Evolutionary conservation across 192 early-diverging fungal genomes (phyloP), one percentile per base, ranked within the genome.

Genomic region (Diversispora epigaea): DNA sequence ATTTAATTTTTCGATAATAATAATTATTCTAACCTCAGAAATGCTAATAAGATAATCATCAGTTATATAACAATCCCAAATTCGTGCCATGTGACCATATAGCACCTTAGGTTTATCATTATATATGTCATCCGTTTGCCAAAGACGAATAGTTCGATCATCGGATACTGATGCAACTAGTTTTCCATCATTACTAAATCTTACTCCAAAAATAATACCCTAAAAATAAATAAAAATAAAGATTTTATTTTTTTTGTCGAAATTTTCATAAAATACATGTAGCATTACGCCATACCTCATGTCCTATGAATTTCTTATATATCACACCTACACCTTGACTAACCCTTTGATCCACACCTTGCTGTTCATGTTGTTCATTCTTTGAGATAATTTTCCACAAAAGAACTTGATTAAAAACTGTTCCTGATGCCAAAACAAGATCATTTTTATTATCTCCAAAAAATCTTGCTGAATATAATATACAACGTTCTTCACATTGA

Each of bases 401-500:
- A 68, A 92, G 80, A 0, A 93, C 88, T 55, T 95, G 84, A 81
- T 93, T 93, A 78, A 94, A 95, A 9, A 94, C 93, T 7, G 94
- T 96, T 0, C 94, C 94, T 0, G 88, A 88, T 0, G 90, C 91
- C 10, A 94, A 80, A 14, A 80, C 73, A 6, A 94, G 58, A 0
- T 75, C 77, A 11, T 80, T 82, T 9, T 80, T 47, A 0, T 83
- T 86, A 5, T 76, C 67, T n/a, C 91, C 91, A 71, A 83, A 85
- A 58, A 95, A 88, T 44, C 88, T 86, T 0, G 93, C 93, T 1
- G 91, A 85, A 79, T 94, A 94, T 54, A 94, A 68, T 32, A 93
- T 91, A 60, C 91, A 91, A 32, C 81, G 86, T 54, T 90, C 89
- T 47, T 84, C 80, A 55, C 91, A 95, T 69, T 89, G 85, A 11